phyloP scores from a whole-genome alignment of 768 basidiomycete genomes.

The Tubosaeta brunneosetosa region DNA sequence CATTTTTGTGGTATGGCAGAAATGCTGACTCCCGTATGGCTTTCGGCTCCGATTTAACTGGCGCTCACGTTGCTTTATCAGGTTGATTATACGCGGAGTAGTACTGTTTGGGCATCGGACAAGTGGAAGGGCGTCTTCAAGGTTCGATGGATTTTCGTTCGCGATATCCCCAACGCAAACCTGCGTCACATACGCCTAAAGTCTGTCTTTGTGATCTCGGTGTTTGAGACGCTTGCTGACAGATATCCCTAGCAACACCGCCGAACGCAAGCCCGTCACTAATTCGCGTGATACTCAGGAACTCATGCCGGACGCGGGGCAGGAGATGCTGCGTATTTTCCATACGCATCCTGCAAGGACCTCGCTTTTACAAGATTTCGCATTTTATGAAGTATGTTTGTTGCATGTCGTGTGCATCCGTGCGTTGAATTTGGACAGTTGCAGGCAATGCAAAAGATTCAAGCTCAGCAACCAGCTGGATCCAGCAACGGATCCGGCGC shows the following conservation, averaged over 20 bases:
- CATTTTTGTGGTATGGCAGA: constrained; percentile 99
- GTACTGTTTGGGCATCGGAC: constrained; percentile 98
- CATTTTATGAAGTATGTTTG: constrained; percentile 74
- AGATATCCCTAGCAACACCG: constrained; percentile 71
- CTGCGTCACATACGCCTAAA: constrained; percentile 85
- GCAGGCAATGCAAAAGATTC: constrained; percentile 79
- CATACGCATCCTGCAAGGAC: constrained; percentile 90
- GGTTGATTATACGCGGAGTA: constrained; percentile 92
- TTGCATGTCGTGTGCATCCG: neutral
- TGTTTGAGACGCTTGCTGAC: constrained; percentile 12
- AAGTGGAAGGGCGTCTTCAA: constrained; percentile 99
- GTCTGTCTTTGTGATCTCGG: constrained; percentile 34
- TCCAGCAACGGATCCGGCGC: constrained; percentile 25
- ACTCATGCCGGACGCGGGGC: constrained; percentile 89
- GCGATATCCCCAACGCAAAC: constrained; percentile 89
- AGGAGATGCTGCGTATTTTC: constrained; percentile 96
- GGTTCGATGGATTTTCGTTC: constrained; percentile 95
- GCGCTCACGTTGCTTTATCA: constrained; percentile 21
- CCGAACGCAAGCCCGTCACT: constrained; percentile 97
- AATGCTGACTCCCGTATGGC: constrained; percentile 82
- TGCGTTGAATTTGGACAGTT: constrained; percentile 41
- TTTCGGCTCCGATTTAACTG: neutral
- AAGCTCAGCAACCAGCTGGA: constrained; percentile 28
- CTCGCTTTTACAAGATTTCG: constrained; percentile 89
- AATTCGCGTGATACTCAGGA: constrained; percentile 98